Base-by-base conservation (phyloP, 2,329 filamentous ascomycete genomes). In the Aspergillus fischeri region DNA sequence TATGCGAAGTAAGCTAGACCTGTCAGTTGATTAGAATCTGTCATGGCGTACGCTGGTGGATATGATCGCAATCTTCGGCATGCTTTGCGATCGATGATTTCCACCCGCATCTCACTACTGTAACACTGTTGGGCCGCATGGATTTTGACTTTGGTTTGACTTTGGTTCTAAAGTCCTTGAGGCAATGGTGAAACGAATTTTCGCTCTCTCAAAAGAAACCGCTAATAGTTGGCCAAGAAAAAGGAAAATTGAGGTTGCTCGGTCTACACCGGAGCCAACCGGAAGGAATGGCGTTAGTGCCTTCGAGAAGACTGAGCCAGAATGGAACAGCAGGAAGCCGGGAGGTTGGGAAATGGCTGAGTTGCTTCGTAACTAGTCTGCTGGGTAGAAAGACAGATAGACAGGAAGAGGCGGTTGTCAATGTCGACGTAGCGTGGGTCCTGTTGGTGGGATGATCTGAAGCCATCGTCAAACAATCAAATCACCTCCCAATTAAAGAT, bases 101-200 rank as follows among this genome's bases (percentile, higher is more conserved):
- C 24, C 44, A 47, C 44, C 44, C 44, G 14, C 14, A 17, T n/a
- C 32, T 38, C 14, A 38, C 32, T 17, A 38, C 32, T 32, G 29
- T 32, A 32, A 32, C 29, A 32, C 11, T 32, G 29, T 32, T 32
- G 29, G 29, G 14, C 32, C 6, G 32, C 32, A 38, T 38, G 14
- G 14, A 17, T 41, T 51, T 38, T 51, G 24, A 51, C 49, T 51
- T 56, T 63, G 55, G 57, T 51, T 38, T 51, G 24, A 51, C 49
- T 51, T 56, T 63, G 55, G 57, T 35, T 38, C 49, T 51, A 45
- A 28, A 50, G 45, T n/a, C 53, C 50, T 27, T 63, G 60, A 64
- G 55, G 62, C 62, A 63, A 55, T 64, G 60, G 62, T 64, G 62
- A 64, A 64, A 64, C 62, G 55, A 58, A 49, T 50, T 48, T 14